Percentiles rank a stretch among this genome's conserved stretches.
Conservation (phyloP, 768 basidiomycete species). For the Cyclocybe aegerita region DNA sequence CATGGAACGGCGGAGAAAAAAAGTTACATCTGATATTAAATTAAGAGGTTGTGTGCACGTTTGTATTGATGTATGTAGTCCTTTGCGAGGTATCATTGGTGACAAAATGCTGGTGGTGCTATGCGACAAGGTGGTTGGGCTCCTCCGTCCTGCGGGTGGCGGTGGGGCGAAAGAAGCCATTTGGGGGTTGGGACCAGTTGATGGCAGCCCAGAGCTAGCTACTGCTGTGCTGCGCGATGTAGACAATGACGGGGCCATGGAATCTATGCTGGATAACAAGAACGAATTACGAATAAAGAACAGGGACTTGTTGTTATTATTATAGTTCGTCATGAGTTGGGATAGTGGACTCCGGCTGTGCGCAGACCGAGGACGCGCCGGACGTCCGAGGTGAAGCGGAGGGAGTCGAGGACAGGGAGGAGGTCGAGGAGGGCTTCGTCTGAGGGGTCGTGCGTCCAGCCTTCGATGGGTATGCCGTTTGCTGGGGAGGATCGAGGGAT, state of each 20-base stretch:
- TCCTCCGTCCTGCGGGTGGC: not conserved
- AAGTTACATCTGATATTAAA: conserved; percentile 18
- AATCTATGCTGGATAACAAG: conserved; percentile 7
- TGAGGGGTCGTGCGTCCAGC: conserved; percentile 96
- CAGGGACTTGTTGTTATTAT: not conserved
- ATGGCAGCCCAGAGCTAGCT: not conserved
- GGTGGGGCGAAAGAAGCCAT: not conserved
- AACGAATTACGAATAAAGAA: not conserved
- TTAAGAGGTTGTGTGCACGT: not conserved
- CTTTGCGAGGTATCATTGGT: conserved; percentile 14
- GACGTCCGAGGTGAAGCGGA: conserved; percentile 95
- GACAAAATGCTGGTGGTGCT: conserved; percentile 2
- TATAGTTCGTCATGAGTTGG: conserved; percentile 21
- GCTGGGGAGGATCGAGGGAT: conserved; percentile 45
- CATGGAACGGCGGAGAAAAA: not conserved
- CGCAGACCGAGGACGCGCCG: conserved; percentile 82
- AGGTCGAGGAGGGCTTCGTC: conserved; percentile 97
- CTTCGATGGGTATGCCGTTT: conserved; percentile 98
- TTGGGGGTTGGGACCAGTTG: not conserved
- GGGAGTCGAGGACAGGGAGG: conserved; percentile 90
- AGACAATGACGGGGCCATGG: not conserved
- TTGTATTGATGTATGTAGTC: not conserved
- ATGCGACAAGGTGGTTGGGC: conserved; percentile 3
- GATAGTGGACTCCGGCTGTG: conserved; percentile 35
- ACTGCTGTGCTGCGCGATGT: too few relatives aligned